Evolutionary conservation across 208 protist genomes (phyloP), one percentile per base, ranked within the genome.

Genomic region (Trypanosomatidae sp.): DNA sequence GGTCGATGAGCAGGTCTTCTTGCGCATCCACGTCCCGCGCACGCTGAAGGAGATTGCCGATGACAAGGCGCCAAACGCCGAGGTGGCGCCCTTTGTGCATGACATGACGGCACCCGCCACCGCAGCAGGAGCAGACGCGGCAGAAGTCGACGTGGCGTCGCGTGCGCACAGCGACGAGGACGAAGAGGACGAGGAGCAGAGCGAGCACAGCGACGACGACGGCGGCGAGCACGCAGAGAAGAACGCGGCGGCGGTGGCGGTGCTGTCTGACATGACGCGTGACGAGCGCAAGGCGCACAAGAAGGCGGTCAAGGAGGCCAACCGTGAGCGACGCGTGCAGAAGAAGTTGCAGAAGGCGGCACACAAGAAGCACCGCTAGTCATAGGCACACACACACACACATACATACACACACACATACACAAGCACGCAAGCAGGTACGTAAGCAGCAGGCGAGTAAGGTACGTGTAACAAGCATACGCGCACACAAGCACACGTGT

Each of bases 1-100:
- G 50, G 62, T 92, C 6, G 83, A 92, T 46, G 83, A 92, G 57
- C 74, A 88, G 67, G 83, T 92, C 7, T 92, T 92, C 37, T 49
- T 92, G 3, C 71, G 67, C 47, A 84, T 92, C 30, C 48, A 57
- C 13, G 72, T 92, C 18, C 83, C 83, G 7, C 78, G 83, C 18
- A 67, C 61, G 4, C 61, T 92, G 11, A 68, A 76, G 41, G 71
- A 87, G 25, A 68, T 92, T 20, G 69, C 71, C 0, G 78, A 88
- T 43, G 53, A 60, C 26, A 66, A 56, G 22, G 61, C 52, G 0
- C 74, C 62, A 3, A 92, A 80, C 45, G 19, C 35, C 13, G 78
- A 92, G 58, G 45, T 87, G 24, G 70, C 47, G 16, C 48, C 43
- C 6, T 92, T 80, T 35, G 69, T 92, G 2, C 56, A 78, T 22